Evolutionary conservation across 768 basidiomycete species (phyloP).

Genomic region (Rickenella mellea): DNA sequence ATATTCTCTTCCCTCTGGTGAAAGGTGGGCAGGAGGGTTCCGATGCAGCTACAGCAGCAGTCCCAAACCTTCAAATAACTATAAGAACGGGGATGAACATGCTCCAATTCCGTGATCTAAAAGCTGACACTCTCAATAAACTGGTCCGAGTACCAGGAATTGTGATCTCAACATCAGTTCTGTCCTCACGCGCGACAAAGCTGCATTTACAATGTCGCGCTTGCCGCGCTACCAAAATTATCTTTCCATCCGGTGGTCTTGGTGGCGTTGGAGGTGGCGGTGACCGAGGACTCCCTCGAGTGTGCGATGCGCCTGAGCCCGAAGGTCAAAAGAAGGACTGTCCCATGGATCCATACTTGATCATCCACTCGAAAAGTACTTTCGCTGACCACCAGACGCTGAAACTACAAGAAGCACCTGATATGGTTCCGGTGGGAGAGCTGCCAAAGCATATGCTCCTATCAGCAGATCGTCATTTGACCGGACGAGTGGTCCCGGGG

Average conservation of each 20-base stretch:
- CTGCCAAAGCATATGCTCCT: slow-evolving; percentile 91
- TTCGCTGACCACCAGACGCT: slow-evolving; percentile 95
- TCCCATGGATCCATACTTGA: slow-evolving; percentile 90
- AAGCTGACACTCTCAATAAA: slow-evolving; percentile 90
- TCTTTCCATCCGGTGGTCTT: slow-evolving; percentile 69
- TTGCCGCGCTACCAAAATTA: slow-evolving; percentile 70
- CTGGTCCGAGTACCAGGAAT: slow-evolving; percentile 96
- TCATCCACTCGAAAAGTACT: slow-evolving; percentile 86
- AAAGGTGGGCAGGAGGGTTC: slow-evolving; percentile 29
- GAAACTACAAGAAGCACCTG: slow-evolving; percentile 97
- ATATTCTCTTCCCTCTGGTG: slow-evolving; percentile 76
- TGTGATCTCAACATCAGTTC: slow-evolving; percentile 91
- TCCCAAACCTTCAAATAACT: slow-evolving; percentile 78
- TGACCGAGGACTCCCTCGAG: slow-evolving; percentile 76
- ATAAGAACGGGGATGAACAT: slow-evolving; percentile 87
- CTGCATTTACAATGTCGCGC: slow-evolving; percentile 89
- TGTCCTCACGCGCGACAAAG: slow-evolving; percentile 88
- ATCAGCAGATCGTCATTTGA: slow-evolving; percentile 83
- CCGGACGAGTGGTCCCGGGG: slow-evolving; percentile 90
- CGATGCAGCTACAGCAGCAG: slow-evolving; percentile 36
- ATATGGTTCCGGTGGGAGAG: slow-evolving; percentile 99
- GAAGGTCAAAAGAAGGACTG: slow-evolving; percentile 91
- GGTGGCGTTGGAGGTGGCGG: slow-evolving; percentile 85
- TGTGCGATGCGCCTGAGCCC: slow-evolving; percentile 72
- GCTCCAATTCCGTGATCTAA: slow-evolving; percentile 88